Evolutionary conservation across 345 rosid species (phyloP).

Genomic region (Punica granatum): DNA sequence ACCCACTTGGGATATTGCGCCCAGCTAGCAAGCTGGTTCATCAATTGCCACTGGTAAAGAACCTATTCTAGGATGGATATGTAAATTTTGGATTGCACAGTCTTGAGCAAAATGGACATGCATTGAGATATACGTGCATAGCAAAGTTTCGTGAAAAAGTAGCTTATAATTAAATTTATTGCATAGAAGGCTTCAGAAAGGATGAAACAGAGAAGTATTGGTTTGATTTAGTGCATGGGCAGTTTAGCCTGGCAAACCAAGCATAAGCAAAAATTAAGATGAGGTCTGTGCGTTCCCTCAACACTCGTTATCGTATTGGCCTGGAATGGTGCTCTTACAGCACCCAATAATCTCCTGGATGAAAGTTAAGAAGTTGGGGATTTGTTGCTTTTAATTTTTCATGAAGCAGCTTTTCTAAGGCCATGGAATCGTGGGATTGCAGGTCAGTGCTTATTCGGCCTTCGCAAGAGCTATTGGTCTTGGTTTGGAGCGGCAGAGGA

Average conservation of each 20-base stretch:
- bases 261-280: neutral
- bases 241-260: neutral
- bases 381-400: too few relatives aligned
- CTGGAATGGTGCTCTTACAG: neutral
- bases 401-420: neutral
- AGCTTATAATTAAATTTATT: too few relatives aligned
- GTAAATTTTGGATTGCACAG: neutral
- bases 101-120: neutral
- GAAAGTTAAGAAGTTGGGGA: too few relatives aligned
- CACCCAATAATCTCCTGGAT: neutral
- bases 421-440: constrained; percentile 11
- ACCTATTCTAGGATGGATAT: neutral
- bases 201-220: too few relatives aligned
- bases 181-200: neutral
- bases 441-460: constrained; percentile 97
- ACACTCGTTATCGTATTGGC: neutral
- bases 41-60: constrained; percentile 85
- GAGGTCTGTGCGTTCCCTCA: too few relatives aligned
- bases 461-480: constrained; percentile 65
- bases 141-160: too few relatives aligned
- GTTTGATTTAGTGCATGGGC: neutral
- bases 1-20: constrained; percentile 81
- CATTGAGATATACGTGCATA: neutral
- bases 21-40: constrained; percentile 86
- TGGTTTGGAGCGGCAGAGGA: constrained; percentile 61